Evolutionary conservation across 1,139 yeast genomes (phyloP).

Genomic region (Spencermartinsiella ligniputridi): DNA sequence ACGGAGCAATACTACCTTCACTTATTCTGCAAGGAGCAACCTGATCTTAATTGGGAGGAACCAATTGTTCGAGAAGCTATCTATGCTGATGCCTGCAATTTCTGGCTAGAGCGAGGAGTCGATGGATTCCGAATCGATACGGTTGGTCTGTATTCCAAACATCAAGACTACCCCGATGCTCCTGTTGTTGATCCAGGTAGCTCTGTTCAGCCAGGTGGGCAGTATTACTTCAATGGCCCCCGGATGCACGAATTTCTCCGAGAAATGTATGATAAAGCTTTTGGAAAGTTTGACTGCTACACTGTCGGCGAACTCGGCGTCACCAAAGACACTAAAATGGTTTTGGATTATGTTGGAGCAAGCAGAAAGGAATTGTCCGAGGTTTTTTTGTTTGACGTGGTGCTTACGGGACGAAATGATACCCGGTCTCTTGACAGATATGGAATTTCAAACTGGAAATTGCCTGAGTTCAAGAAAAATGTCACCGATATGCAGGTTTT

Average conservation of each 20-base stretch:
- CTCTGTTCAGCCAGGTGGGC: slow-evolving; percentile 40
- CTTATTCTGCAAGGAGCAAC: slow-evolving; percentile 50
- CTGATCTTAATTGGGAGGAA: slow-evolving; percentile 60
- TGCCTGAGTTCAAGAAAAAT: slow-evolving; percentile 44
- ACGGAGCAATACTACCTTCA: slow-evolving; percentile 53
- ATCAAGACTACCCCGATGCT: slow-evolving; percentile 45
- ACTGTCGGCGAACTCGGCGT: slow-evolving; percentile 50
- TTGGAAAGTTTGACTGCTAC: slow-evolving; percentile 48
- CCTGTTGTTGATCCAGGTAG: slow-evolving; percentile 43
- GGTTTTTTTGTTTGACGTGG: slow-evolving; percentile 46
- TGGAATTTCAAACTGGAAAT: slow-evolving; percentile 39
- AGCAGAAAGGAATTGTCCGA: slow-evolving; percentile 47
- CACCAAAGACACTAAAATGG: slow-evolving; percentile 30
- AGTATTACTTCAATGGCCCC: slow-evolving; percentile 44
- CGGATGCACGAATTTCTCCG: slow-evolving; percentile 55
- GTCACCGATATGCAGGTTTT: slow-evolving; percentile 37
- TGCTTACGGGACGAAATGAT: slow-evolving; percentile 17
- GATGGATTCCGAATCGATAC: slow-evolving; percentile 59
- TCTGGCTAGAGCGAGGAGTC: slow-evolving; percentile 54
- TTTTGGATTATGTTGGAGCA: slow-evolving; percentile 48
- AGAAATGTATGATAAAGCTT: slow-evolving; percentile 45
- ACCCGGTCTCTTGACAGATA: slow-evolving; percentile 31
- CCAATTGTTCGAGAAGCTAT: slow-evolving; percentile 48
- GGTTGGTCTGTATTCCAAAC: slow-evolving; percentile 51
- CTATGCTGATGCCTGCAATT: slow-evolving; percentile 45